These are phyloP conservation scores for Nakazawaea anatomiae DNA, from an alignment of 805 yeast species.

Conservation along the genomic window DNA sequence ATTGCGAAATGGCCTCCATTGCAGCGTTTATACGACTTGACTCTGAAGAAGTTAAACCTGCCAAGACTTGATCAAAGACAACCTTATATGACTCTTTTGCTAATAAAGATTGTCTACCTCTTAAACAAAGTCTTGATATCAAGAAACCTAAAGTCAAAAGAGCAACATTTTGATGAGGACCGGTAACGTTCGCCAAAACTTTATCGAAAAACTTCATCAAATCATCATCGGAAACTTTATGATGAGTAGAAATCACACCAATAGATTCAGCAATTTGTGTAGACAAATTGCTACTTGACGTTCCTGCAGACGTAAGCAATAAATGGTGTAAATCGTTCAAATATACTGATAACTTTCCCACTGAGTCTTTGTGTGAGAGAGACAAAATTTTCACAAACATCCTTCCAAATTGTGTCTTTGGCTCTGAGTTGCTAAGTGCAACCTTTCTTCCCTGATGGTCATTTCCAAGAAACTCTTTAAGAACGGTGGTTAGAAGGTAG, in stretches of 20 bases:
- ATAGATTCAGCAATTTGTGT: conserved; percentile 18
- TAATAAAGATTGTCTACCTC: conserved; percentile 22
- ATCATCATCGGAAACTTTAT: conserved; percentile 15
- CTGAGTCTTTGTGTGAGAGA: conserved; percentile 16
- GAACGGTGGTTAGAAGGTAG: conserved; percentile 24
- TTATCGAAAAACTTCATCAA: conserved; percentile 7
- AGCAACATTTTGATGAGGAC: conserved; percentile 12
- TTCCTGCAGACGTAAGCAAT: conserved; percentile 12
- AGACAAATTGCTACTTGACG: conserved; percentile 19
- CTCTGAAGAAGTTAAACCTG: conserved; percentile 16
- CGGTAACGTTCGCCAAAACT: conserved; percentile 10
- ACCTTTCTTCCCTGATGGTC: conserved; percentile 12
- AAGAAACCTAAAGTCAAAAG: conserved; percentile 36
- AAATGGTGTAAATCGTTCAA: conserved; percentile 13
- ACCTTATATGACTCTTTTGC: conserved; percentile 9
- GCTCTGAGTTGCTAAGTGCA: conserved; percentile 1
- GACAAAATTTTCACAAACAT: conserved; percentile 21
- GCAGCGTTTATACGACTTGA: conserved; percentile 21
- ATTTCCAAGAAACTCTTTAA: conserved; percentile 30
- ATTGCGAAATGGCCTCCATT: conserved; percentile 35
- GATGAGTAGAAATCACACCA: conserved; percentile 35
- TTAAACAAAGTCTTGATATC: conserved; percentile 36
- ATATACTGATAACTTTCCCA: conserved; percentile 11
- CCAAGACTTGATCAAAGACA: conserved; percentile 13
- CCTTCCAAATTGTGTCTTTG: conserved; percentile 12